A percentile compares a stretch with the other conserved stretches of the same genome.
These are phyloP conservation scores for Hepatocystis sp. DNA, from an alignment of 169 alveolate species.

Conservation along the genomic window DNA sequence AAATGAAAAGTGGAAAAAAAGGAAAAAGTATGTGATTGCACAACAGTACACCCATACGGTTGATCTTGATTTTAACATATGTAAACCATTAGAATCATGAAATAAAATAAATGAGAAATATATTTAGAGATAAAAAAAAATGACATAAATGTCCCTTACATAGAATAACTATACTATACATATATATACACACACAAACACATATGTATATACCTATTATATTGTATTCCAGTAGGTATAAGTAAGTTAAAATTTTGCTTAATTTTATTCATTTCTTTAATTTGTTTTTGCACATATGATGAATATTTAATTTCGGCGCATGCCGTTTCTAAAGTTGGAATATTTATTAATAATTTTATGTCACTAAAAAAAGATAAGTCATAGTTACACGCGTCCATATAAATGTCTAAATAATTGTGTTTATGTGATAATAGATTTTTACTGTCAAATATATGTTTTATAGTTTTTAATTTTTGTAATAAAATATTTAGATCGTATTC, in stretches of 20 bases:
- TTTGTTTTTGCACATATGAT: constrained; percentile 77
- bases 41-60: too few species aligned
- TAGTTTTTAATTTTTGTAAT: constrained; percentile 10
- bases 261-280: constrained; percentile 77
- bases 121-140: too few species aligned
- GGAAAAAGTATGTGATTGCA: too few species aligned
- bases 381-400: constrained; percentile 4
- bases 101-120: too few species aligned
- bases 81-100: too few species aligned
- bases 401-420: constrained; percentile 7
- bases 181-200: neutral
- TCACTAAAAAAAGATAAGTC: constrained; percentile 1
- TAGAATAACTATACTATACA: neutral
- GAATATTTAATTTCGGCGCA: constrained; percentile 83
- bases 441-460: neutral
- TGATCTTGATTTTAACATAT: too few species aligned
- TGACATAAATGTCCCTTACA: too few species aligned
- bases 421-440: constrained; percentile 1
- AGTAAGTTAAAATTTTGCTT: constrained; percentile 70
- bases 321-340: constrained; percentile 64
- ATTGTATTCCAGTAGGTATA: constrained; percentile 77
- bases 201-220: constrained; percentile 75
- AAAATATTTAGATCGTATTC: constrained; percentile 42
- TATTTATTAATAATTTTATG: constrained; percentile 16
- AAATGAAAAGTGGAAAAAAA: too few species aligned